Conservation (phyloP, 2,329 filamentous ascomycete species). For the Pseudohalonectria lignicola region DNA sequence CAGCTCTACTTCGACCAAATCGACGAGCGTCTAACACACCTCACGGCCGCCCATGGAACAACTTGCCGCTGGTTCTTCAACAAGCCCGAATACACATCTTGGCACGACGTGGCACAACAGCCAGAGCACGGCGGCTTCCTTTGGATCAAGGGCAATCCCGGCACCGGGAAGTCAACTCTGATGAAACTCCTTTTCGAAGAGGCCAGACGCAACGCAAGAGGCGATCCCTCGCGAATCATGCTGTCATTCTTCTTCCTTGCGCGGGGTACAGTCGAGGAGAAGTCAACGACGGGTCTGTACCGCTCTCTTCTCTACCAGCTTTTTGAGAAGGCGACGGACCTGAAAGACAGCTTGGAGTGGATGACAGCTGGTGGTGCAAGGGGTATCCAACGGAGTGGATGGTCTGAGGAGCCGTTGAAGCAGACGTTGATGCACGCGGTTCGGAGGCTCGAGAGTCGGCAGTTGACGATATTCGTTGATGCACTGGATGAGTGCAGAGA, state of each 20-base stretch:
- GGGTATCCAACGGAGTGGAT: slow-evolving; percentile 1
- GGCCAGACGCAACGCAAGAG: slow-evolving; percentile 3
- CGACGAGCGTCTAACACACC: slow-evolving; percentile 1
- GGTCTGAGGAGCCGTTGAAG: slow-evolving; percentile 5
- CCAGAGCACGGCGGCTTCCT: slow-evolving; percentile 22
- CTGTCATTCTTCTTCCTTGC: slow-evolving; percentile 38
- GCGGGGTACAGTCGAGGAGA: slow-evolving; percentile 28
- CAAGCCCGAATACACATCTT: slow-evolving; percentile 16
- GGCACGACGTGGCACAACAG: slow-evolving; percentile 16
- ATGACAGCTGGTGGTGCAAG: not conserved
- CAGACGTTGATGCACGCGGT: slow-evolving; percentile 8
- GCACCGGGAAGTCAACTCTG: slow-evolving; percentile 29
- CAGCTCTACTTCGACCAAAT: slow-evolving; percentile 1
- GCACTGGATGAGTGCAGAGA: slow-evolving; percentile 38
- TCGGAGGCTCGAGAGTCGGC: slow-evolving; percentile 1
- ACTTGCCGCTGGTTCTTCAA: slow-evolving; percentile 11
- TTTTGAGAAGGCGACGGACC: slow-evolving; percentile 8
- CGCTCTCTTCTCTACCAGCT: slow-evolving; percentile 27
- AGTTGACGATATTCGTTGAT: slow-evolving; percentile 21
- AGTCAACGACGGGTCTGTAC: slow-evolving; percentile 31
- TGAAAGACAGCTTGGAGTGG: slow-evolving; percentile 19
- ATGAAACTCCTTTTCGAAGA: slow-evolving; percentile 23
- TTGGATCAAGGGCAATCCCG: slow-evolving; percentile 32
- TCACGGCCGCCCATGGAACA: not conserved
- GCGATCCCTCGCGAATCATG: slow-evolving; percentile 4